Evolutionary conservation across 441 rosid genomes (phyloP).

Genomic region (Eruca vesicaria): DNA sequence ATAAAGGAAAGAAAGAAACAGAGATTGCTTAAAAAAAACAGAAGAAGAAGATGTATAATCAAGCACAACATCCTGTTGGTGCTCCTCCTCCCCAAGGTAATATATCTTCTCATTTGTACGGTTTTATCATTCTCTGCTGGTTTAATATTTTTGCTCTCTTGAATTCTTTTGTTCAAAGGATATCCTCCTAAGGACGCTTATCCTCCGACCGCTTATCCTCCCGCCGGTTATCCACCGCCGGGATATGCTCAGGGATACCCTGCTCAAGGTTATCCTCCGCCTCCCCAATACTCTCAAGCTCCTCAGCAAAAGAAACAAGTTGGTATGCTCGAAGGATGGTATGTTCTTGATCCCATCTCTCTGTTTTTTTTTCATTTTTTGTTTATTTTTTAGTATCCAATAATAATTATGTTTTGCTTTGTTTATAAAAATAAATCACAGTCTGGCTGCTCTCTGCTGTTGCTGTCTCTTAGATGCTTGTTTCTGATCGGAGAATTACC

Average conservation of each 20-base stretch:
- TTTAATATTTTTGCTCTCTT: not conserved
- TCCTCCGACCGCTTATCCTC: conserved; percentile 71
- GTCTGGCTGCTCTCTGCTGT: conserved; percentile 83
- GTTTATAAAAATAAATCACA: conserved; percentile 31
- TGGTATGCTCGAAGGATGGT: conserved; percentile 79
- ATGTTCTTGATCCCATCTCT: conserved; percentile 10
- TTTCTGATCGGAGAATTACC: conserved; percentile 41
- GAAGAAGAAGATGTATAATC: conserved; percentile 49
- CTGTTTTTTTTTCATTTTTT: not conserved
- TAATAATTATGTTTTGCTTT: not conserved
- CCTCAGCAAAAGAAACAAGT: conserved; percentile 44
- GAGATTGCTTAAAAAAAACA: not conserved
- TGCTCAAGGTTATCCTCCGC: conserved; percentile 48
- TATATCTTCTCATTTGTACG: not conserved
- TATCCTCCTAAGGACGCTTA: conserved; percentile 72
- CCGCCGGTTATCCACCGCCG: conserved; percentile 58
- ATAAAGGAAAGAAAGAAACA: not conserved
- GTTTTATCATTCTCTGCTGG: not conserved
- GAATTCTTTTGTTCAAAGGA: not conserved
- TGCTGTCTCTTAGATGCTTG: conserved; percentile 83
- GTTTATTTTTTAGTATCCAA: not conserved
- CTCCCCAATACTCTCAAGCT: conserved; percentile 31
- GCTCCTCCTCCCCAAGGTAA: conserved; percentile 80
- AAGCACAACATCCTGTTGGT: conserved; percentile 63
- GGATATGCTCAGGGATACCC: conserved; percentile 49